Conservation (phyloP, 2,329 filamentous ascomycete species). For the Neofusicoccum parvum region DNA sequence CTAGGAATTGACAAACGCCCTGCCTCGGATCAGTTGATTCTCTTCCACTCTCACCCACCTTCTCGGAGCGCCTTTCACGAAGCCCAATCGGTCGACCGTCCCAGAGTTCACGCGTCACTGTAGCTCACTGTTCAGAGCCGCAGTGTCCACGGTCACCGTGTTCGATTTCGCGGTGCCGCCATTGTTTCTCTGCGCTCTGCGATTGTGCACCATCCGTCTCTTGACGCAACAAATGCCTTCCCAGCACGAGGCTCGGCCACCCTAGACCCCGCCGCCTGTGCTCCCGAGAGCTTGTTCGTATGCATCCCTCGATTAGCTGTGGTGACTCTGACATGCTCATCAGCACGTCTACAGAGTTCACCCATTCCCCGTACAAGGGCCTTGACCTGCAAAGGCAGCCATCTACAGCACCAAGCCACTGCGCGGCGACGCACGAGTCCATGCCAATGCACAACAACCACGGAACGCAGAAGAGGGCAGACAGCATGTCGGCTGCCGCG, state of each 20-base stretch:
- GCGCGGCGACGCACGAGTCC: background rate
- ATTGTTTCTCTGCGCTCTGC: background rate
- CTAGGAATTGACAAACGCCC: background rate
- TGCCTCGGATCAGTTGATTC: background rate
- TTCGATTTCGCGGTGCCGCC: background rate
- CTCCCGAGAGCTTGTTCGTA: background rate
- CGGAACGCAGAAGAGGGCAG: background rate
- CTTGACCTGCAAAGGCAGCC: background rate
- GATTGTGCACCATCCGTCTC: background rate
- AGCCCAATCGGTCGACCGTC: background rate
- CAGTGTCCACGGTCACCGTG: background rate
- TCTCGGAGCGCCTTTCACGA: background rate
- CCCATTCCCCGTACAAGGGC: background rate
- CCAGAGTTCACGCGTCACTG: too few relatives aligned
- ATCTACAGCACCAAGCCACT: too few relatives aligned
- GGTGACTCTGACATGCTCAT: slow-evolving; percentile 4
- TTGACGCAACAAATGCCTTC: background rate
- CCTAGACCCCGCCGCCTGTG: background rate
- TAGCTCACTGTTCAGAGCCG: background rate
- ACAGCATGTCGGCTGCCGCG: background rate
- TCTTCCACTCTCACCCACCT: background rate
- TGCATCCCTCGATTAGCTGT: background rate
- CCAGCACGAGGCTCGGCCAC: slow-evolving; percentile 2
- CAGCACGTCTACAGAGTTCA: slow-evolving; percentile 11
- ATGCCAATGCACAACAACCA: background rate